Evolutionary conservation across 306 rosid species (phyloP).

Genomic region (Casuarina cunninghamiana): DNA sequence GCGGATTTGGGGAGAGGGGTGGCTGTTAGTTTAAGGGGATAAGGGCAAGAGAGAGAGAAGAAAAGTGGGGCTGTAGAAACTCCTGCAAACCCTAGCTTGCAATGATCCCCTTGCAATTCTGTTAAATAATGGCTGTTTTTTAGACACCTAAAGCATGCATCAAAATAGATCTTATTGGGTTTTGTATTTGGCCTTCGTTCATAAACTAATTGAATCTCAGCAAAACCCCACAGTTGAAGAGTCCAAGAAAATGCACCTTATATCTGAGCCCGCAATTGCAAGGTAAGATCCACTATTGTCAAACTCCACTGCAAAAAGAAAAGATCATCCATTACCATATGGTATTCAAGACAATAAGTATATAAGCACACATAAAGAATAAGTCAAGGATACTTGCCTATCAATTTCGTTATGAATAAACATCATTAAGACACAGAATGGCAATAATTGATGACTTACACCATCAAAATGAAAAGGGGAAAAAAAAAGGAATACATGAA

Average conservation of each 20-base stretch:
- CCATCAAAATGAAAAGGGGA: not conserved
- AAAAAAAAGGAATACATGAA: not conserved
- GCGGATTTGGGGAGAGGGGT: not conserved
- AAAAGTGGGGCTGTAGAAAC: not conserved
- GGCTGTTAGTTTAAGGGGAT: not conserved
- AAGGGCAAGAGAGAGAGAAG: not conserved
- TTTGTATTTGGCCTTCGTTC: not conserved
- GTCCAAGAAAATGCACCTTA: conserved; percentile 53
- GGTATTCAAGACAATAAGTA: not conserved
- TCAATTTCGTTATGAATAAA: not conserved
- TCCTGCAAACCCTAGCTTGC: not conserved
- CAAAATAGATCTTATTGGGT: not conserved
- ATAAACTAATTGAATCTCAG: not conserved
- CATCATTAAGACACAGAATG: not conserved
- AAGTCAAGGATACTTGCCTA: not conserved
- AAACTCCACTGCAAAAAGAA: conserved; percentile 75
- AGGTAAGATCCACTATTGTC: conserved; percentile 98
- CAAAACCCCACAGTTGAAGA: not conserved
- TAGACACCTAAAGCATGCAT: not conserved
- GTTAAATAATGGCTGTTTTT: not conserved
- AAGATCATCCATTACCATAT: not conserved
- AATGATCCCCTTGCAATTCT: not conserved
- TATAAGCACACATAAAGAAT: not conserved
- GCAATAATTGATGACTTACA: not conserved
- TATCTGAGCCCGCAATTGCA: conserved; percentile 88